Percentiles rank a stretch among this genome's conserved stretches.
phyloP scores from a whole-genome alignment of 192 early-diverging fungal species.

The Coemansia sp. region DNA sequence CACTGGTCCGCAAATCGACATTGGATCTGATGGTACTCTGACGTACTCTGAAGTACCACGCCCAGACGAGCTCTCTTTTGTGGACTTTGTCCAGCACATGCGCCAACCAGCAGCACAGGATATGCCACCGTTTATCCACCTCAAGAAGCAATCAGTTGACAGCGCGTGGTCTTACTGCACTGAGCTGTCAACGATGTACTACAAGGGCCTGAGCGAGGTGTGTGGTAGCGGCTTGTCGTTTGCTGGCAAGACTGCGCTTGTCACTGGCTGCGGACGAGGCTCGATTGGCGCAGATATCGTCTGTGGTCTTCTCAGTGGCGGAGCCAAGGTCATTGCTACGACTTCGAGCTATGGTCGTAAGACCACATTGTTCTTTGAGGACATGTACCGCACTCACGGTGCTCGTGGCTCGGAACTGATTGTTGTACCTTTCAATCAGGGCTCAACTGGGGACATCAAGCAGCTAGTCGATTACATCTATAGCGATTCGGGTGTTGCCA shows the following conservation, averaged over 20 bases:
- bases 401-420: slow-evolving; percentile 82
- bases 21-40: slow-evolving; percentile 74
- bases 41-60: slow-evolving; percentile 82
- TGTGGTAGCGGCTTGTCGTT: slow-evolving; percentile 81
- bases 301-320: slow-evolving; percentile 87
- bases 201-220: slow-evolving; percentile 70
- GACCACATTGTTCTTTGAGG: slow-evolving; percentile 83
- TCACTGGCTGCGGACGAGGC: slow-evolving; percentile 89
- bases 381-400: slow-evolving; percentile 84
- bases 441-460: slow-evolving; percentile 79
- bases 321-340: slow-evolving; percentile 89
- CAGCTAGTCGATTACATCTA: slow-evolving; percentile 85
- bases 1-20: slow-evolving; percentile 71
- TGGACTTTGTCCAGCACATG: slow-evolving; percentile 86
- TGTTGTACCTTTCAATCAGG: slow-evolving; percentile 96
- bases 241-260: slow-evolving; percentile 77
- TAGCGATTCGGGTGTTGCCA: slow-evolving; percentile 48
- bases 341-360: slow-evolving; percentile 85
- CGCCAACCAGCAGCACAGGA: slow-evolving; percentile 58
- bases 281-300: slow-evolving; percentile 93
- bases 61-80: slow-evolving; percentile 71
- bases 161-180: slow-evolving; percentile 72
- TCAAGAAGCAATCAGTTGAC: slow-evolving; percentile 2
- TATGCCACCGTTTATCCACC: slow-evolving; percentile 42
- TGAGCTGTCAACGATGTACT: slow-evolving; percentile 71